Evolutionary conservation across 257 asterid species (phyloP).

Genomic region (Eustoma russellianum): DNA sequence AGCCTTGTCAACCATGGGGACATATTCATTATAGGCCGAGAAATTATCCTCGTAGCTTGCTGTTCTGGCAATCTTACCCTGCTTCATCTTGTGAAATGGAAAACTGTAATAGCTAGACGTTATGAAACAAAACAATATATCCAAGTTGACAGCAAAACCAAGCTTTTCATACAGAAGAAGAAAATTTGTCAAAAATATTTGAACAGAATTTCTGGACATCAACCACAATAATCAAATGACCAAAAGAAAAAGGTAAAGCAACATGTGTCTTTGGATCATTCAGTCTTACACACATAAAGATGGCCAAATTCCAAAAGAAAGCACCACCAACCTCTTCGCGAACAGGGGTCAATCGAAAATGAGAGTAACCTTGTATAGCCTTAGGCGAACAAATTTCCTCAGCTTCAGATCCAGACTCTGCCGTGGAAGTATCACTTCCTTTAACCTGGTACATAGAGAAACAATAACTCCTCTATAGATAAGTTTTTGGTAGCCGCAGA

Average conservation of each 20-base stretch:
- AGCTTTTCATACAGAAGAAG: too few species aligned
- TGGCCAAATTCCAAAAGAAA: not conserved
- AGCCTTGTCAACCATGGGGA: slow-evolving; percentile 99
- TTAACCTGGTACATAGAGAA: slow-evolving; percentile 39
- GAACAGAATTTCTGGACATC: too few species aligned
- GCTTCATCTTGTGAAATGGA: slow-evolving; percentile 13
- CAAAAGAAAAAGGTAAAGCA: too few species aligned
- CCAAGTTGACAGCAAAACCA: too few species aligned
- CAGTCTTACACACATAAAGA: not conserved
- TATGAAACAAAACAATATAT: too few species aligned
- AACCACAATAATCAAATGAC: too few species aligned
- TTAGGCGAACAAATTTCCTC: slow-evolving; percentile 96
- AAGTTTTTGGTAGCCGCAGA: not conserved
- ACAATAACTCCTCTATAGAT: not conserved
- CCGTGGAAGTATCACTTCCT: slow-evolving; percentile 95
- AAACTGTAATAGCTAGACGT: not conserved
- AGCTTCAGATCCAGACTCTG: slow-evolving; percentile 99
- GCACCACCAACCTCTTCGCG: slow-evolving; percentile 75
- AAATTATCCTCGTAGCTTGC: slow-evolving; percentile 38
- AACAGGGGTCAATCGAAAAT: slow-evolving; percentile 91
- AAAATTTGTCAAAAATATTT: too few species aligned
- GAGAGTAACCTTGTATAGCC: slow-evolving; percentile 73
- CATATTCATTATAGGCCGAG: slow-evolving; percentile 87
- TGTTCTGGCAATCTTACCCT: slow-evolving; percentile 74
- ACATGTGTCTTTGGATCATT: not conserved